A percentile compares a stretch with the other conserved stretches of the same genome.
Conservation (phyloP, 257 asterid species). For the Plantago ovata region DNA sequence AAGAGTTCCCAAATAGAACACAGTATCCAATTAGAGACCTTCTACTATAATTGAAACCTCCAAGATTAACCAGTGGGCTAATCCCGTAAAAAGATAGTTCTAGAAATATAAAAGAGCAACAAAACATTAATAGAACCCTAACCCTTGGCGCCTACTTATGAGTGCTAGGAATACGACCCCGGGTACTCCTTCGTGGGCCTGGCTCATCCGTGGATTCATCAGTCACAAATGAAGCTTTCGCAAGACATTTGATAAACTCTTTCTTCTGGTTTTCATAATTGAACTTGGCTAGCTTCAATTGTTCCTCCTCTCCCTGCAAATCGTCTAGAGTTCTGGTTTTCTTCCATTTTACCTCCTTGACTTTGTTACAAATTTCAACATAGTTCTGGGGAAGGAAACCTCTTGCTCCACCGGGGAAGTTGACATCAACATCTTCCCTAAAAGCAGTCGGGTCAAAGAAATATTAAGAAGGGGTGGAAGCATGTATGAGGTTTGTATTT, state of each 20-base stretch:
- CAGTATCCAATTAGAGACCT: too few species aligned
- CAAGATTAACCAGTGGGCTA: too few species aligned
- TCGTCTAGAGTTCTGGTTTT: conserved; percentile 59
- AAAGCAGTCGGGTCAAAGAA: conserved; percentile 17
- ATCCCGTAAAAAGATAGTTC: too few species aligned
- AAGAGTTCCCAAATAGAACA: too few species aligned
- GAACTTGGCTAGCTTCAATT: conserved; percentile 43
- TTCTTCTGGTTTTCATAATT: conserved; percentile 58
- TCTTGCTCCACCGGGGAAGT: conserved; percentile 51
- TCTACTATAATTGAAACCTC: too few species aligned
- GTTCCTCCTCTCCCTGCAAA: conserved; percentile 55
- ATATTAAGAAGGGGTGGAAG: conserved; percentile 13
- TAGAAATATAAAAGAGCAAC: too few species aligned
- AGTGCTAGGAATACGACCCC: too few species aligned
- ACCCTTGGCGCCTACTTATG: too few species aligned
- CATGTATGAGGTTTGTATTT: not conserved
- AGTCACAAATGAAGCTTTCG: conserved; percentile 45
- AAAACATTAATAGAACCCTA: too few species aligned
- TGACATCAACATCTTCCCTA: conserved; percentile 50
- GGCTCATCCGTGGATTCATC: too few species aligned
- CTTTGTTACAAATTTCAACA: conserved; percentile 36
- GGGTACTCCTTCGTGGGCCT: too few species aligned
- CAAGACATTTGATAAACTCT: conserved; percentile 51
- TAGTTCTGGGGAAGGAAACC: conserved; percentile 36
- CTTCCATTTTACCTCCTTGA: conserved; percentile 68